Evolutionary conservation across 805 yeast species (phyloP).

Genomic region (Ogataea saltuana): DNA sequence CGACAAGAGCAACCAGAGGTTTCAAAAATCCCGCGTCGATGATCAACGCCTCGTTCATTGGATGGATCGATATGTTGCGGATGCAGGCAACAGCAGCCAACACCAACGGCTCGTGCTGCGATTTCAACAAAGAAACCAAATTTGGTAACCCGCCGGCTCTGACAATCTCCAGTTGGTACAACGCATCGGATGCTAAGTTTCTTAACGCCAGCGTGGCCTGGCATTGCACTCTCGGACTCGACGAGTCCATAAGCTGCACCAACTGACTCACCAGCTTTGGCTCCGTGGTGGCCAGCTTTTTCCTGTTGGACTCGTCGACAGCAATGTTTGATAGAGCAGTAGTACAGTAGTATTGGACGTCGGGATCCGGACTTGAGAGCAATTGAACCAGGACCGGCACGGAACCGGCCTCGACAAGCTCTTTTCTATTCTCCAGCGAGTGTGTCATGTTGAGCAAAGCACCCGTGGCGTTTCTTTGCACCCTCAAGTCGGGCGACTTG

Average conservation of each 20-base stretch:
- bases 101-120: constrained; percentile 87
- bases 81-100: constrained; percentile 98
- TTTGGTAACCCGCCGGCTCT: constrained; percentile 95
- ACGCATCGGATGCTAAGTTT: constrained; percentile 93
- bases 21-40: constrained; percentile 95
- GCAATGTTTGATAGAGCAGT: constrained; percentile 97
- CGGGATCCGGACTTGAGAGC: constrained; percentile 84
- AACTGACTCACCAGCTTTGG: constrained; percentile 87
- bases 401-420: constrained; percentile 96
- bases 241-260: constrained; percentile 89
- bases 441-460: constrained; percentile 98
- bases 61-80: constrained; percentile 94
- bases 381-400: constrained; percentile 93
- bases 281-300: constrained; percentile 85
- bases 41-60: constrained; percentile 90
- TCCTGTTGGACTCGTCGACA: constrained; percentile 90
- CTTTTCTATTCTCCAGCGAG: constrained; percentile 93
- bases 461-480: constrained; percentile 98
- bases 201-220: constrained; percentile 97
- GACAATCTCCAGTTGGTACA: constrained; percentile 94
- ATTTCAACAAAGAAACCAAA: constrained; percentile 83
- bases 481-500: constrained; percentile 90
- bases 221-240: constrained; percentile 93
- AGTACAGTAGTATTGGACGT: constrained; percentile 97
- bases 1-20: constrained; percentile 84